Percentiles rank a stretch among this genome's conserved stretches.
Evolutionary conservation across 192 early-diverging fungal genomes (phyloP).

Genomic region (Mortierella claussenii): DNA sequence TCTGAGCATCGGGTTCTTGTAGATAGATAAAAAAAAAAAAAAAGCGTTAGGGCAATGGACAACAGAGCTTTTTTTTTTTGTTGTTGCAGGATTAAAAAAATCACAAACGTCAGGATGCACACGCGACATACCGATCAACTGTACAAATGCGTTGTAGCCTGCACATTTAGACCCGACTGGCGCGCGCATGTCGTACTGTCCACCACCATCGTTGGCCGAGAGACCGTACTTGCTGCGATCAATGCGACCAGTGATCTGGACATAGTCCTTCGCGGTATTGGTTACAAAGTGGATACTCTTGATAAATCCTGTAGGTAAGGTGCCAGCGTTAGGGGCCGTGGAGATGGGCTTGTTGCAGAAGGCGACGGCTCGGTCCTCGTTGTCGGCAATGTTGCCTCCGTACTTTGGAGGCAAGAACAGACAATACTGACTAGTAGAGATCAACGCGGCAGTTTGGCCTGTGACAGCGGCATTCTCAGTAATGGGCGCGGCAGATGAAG

Average conservation of each 20-base stretch:
- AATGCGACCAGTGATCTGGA: conserved; percentile 65
- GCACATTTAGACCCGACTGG: conserved; percentile 56
- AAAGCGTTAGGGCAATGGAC: background rate
- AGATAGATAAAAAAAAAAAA: conserved; percentile 7
- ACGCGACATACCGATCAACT: conserved; percentile 16
- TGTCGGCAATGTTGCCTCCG: conserved; percentile 33
- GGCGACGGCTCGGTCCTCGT: conserved; percentile 38
- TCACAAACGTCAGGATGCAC: too few relatives aligned
- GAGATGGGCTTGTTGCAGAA: conserved; percentile 44
- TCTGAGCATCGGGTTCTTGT: conserved; percentile 53
- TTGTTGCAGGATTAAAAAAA: too few relatives aligned
- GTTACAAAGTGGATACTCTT: conserved; percentile 47
- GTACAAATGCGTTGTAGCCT: conserved; percentile 25
- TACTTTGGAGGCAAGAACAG: conserved; percentile 42
- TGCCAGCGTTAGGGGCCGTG: conserved; percentile 48
- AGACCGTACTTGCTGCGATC: conserved; percentile 53
- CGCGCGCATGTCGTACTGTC: conserved; percentile 60
- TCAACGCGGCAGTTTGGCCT: conserved; percentile 31
- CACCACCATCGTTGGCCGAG: conserved; percentile 57
- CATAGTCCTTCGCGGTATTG: conserved; percentile 36
- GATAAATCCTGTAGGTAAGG: conserved; percentile 55
- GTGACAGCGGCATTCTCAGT: background rate
- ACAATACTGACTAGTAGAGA: conserved; percentile 27
- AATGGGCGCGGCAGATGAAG: background rate
- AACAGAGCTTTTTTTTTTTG: too few relatives aligned